Base-by-base conservation (phyloP, 2,329 filamentous ascomycete genomes). In the Colletotrichum magnum region DNA sequence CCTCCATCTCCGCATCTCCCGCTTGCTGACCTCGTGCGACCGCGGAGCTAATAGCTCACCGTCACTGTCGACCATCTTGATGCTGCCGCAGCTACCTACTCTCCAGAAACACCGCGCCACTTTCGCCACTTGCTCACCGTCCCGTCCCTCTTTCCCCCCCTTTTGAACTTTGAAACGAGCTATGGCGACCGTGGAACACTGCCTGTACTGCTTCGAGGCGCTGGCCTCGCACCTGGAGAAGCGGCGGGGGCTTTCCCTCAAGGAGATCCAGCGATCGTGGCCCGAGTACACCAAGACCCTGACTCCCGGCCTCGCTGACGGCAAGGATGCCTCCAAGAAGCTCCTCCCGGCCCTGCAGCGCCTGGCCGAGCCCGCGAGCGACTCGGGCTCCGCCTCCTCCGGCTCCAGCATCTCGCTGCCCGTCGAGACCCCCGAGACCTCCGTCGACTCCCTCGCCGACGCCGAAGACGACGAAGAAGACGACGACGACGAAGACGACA, bases 151-250 rank as follows among this genome's bases (percentile, higher is more conserved):
- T 36, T 24, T 24, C 24, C 28, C 18, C 16, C 21, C 21, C 21
- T 24, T 24, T 24, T 24, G 21, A 24, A 24, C 21, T 28, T 66
- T 47, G 56, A 67, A 67, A 69, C 64, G 69, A 61, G 57, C 66
- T 64, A 98, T 98, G 95, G 95, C 96, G 57, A 92, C 92, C 66
- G 82, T 89, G 75, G 92, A 91, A 69, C 95, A 98, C 82, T 98
- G 95, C 81, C 90, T 95, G 76, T 95, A 92, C 81, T 98, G 95
- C 85, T 98, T 99, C 85, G 96, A 99, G 82, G 87, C 87, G 48
- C 90, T 99, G 45, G 87, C 89, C 58, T 92, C 95, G 62, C 88
- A 90, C 70, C 93, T 97, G 73, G 88, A 94, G 73, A 84, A 87
- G 72, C 91, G 92, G 71, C 85, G 90, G 68, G 83, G 93, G 12